Conservation (phyloP, 805 yeast species). For the Metschnikowia bowlesiae region DNA sequence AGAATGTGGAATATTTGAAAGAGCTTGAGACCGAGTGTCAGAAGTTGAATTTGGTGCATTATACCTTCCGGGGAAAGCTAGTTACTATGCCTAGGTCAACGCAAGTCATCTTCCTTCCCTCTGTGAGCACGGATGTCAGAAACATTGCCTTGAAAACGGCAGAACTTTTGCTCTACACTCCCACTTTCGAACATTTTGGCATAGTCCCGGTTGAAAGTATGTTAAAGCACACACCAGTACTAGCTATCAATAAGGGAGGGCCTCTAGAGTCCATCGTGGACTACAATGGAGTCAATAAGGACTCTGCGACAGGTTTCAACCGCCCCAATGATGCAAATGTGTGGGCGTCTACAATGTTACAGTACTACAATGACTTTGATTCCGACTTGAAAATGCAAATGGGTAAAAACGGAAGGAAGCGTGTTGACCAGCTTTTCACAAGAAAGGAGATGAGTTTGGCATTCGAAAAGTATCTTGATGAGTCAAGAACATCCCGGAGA, state of each 20-base stretch:
- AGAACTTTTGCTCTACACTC: slow-evolving; percentile 74
- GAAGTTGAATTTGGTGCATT: slow-evolving; percentile 39
- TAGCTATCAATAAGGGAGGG: slow-evolving; percentile 89
- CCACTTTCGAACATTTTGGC: slow-evolving; percentile 91
- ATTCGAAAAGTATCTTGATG: slow-evolving; percentile 18
- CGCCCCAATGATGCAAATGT: slow-evolving; percentile 37
- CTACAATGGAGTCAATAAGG: slow-evolving; percentile 23
- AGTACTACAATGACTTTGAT: slow-evolving; percentile 28
- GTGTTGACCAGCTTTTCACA: slow-evolving; percentile 40
- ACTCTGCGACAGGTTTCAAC: slow-evolving; percentile 59
- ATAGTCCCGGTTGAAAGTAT: slow-evolving; percentile 96
- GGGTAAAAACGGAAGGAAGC: slow-evolving; percentile 33
- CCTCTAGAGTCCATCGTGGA: slow-evolving; percentile 73
- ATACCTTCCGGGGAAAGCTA: slow-evolving; percentile 42
- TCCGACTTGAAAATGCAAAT: slow-evolving; percentile 17
- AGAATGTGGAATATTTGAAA: slow-evolving; percentile 67
- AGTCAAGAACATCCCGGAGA: slow-evolving; percentile 1
- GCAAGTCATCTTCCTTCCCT: slow-evolving; percentile 72
- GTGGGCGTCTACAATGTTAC: slow-evolving; percentile 53
- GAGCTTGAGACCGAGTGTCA: slow-evolving; percentile 54
- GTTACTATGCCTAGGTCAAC: slow-evolving; percentile 31
- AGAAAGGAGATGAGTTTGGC: slow-evolving; percentile 41
- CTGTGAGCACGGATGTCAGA: slow-evolving; percentile 64
- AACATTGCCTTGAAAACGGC: slow-evolving; percentile 56
- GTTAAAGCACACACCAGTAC: slow-evolving; percentile 75